A percentile compares a stretch with the other conserved stretches of the same genome.
phyloP scores from a whole-genome alignment of 2,329 filamentous ascomycete genomes.

The Phaeosphaeria sp. region DNA sequence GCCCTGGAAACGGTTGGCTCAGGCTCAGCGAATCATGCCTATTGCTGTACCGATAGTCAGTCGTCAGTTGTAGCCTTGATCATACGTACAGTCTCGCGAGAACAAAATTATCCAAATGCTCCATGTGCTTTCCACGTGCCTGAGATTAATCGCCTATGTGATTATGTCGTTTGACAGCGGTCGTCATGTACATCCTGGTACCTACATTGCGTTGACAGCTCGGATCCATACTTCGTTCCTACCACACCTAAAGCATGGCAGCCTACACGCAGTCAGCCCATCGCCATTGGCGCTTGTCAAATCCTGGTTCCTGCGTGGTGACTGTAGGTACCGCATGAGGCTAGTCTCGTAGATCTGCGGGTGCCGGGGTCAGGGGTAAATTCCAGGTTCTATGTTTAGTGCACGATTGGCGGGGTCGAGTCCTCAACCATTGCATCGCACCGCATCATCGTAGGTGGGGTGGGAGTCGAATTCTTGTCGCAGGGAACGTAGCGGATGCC shows the following conservation, averaged over 20 bases:
- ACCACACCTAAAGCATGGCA: not conserved
- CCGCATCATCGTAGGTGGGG: not conserved
- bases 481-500: not conserved
- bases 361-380: slow-evolving; percentile 8
- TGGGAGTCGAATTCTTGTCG: not conserved
- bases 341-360: slow-evolving; percentile 7
- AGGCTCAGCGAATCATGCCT: not conserved
- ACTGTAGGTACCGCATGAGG: slow-evolving; percentile 8
- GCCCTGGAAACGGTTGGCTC: not conserved
- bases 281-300: slow-evolving; percentile 19
- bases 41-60: not conserved
- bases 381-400: slow-evolving; percentile 11
- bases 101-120: not conserved
- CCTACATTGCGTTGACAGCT: slow-evolving; percentile 5
- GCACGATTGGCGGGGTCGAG: slow-evolving; percentile 5
- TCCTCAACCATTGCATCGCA: not conserved
- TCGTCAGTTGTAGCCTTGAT: not conserved
- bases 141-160: not conserved
- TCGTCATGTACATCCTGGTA: not conserved
- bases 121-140: slow-evolving; percentile 1
- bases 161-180: not conserved
- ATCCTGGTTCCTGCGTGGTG: slow-evolving; percentile 8
- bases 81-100: not conserved
- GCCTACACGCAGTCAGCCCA: slow-evolving; percentile 1
- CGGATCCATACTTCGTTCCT: slow-evolving; percentile 1